Evolutionary conservation across 768 basidiomycete genomes (phyloP), one percentile per base, ranked within the genome.

Genomic region (Phlebiopsis flavidoalba): DNA sequence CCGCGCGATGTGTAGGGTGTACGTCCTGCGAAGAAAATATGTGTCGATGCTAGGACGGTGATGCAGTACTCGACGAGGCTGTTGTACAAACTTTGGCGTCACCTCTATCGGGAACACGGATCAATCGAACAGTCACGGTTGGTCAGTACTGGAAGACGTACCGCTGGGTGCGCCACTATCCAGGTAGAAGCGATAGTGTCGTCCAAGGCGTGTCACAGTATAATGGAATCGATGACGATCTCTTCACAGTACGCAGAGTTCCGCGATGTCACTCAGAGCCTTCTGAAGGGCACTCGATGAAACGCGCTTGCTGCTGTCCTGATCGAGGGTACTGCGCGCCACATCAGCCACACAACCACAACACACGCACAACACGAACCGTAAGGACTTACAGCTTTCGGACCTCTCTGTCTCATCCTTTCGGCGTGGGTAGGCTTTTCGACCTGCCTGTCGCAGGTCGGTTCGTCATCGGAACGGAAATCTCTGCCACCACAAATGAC

Each of bases 401-500:
- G 56, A 40, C n/a, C 67, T 71, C 7, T 67, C 72, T 1, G 43
- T 61, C 58, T 77, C 74, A 43, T 77, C 79, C 64, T 82, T 81
- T n/a, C 36, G 69, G 36, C 31, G 68, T 52, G 19, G n/a, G 71
- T 66, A 35, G 70, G 64, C 54, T 73, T 71, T 50, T 76, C 74
- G 7, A 71, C 66, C 26, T 72, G n/a, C 67, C 15, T 51, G n/a
- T 53, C 17, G 67, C 70, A 57, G 79, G 80, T n/a, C 8, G 69
- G 75, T 45, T 81, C 82, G 24, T 71, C 77, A 14, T 80, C 84
- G 22, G 75, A 64, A n/a, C 1, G 80, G 73, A 24, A 84, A 78
- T 63, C 89, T 89, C 71, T 98, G 97, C 95, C 95, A 99, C 96
- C 96, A 99, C 66, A 99, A 76, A 75, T 99, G 97, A 71, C 95